Percentiles rank a stretch among this genome's conserved stretches.
Evolutionary conservation across 2,329 filamentous ascomycete species (phyloP).

Genomic region (Fusarium sp.): DNA sequence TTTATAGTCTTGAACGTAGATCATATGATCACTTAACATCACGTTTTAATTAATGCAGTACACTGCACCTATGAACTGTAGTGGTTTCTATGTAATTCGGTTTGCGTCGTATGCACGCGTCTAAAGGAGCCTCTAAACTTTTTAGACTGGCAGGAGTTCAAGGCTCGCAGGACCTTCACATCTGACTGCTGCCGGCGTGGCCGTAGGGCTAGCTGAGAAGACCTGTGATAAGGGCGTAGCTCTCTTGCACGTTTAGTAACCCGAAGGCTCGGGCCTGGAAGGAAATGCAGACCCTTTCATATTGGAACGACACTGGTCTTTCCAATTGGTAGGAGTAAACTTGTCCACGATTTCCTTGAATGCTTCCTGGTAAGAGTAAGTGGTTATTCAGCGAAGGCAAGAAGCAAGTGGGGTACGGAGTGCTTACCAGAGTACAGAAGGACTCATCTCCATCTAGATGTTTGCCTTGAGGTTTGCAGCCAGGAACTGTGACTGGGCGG

Average conservation of each 20-base stretch:
- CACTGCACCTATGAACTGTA: not conserved
- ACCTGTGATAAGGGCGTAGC: not conserved
- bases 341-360: slow-evolving; percentile 95
- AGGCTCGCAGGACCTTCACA: not conserved
- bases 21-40: slow-evolving; percentile 36
- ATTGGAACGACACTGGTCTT: slow-evolving; percentile 62
- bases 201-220: not conserved
- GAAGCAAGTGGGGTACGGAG: not conserved
- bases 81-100: not conserved
- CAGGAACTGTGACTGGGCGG: slow-evolving; percentile 81
- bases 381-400: slow-evolving; percentile 19
- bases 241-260: slow-evolving; percentile 49
- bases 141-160: not conserved
- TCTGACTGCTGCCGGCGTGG: not conserved
- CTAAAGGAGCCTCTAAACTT: slow-evolving; percentile 6
- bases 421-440: slow-evolving; percentile 85
- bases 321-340: slow-evolving; percentile 86
- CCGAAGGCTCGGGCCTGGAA: slow-evolving; percentile 63
- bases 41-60: not conserved
- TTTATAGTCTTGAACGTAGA: slow-evolving; percentile 46
- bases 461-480: slow-evolving; percentile 79
- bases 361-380: slow-evolving; percentile 68
- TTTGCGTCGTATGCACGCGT: not conserved
- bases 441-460: slow-evolving; percentile 88
- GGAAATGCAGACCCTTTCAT: slow-evolving; percentile 59